Evolutionary conservation across 139 green algal species (phyloP).

Genomic region (Coelastrella sp.): DNA sequence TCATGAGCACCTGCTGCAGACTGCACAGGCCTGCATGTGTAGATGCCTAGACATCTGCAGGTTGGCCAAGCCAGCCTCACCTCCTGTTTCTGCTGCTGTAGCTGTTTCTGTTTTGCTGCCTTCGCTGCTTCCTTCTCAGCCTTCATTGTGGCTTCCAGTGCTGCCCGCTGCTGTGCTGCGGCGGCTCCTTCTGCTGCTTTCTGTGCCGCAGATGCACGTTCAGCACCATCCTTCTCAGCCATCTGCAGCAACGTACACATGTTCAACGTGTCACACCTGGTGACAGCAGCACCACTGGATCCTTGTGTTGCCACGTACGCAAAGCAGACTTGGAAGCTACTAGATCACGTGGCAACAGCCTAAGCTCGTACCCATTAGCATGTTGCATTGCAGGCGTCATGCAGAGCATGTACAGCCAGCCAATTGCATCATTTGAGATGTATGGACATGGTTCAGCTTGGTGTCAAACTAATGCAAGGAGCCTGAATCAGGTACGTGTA

Average conservation of each 20-base stretch:
- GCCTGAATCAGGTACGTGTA: not conserved
- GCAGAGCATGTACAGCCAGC: too few species aligned
- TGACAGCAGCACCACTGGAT: not conserved
- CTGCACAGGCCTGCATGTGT: too few species aligned
- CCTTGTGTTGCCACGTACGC: too few species aligned
- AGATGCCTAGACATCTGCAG: too few species aligned
- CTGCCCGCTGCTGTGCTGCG: not conserved
- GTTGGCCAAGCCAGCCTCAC: not conserved
- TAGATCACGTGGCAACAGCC: too few species aligned
- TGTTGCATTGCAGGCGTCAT: too few species aligned
- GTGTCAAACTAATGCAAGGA: not conserved
- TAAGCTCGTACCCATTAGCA: too few species aligned
- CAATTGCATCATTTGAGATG: not conserved
- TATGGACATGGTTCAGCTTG: not conserved
- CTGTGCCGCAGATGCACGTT: not conserved
- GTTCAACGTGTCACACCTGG: not conserved
- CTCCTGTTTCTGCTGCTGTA: conserved; percentile 33
- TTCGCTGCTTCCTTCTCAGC: conserved; percentile 11
- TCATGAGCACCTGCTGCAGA: too few species aligned
- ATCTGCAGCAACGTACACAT: not conserved
- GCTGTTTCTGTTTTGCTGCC: conserved; percentile 25
- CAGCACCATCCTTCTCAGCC: conserved; percentile 10
- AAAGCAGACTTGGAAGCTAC: too few species aligned
- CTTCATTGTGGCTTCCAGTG: not conserved
- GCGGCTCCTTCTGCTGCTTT: not conserved